Base-by-base conservation (phyloP, 2,329 filamentous ascomycete species). In the Dactylellina cionopaga region DNA sequence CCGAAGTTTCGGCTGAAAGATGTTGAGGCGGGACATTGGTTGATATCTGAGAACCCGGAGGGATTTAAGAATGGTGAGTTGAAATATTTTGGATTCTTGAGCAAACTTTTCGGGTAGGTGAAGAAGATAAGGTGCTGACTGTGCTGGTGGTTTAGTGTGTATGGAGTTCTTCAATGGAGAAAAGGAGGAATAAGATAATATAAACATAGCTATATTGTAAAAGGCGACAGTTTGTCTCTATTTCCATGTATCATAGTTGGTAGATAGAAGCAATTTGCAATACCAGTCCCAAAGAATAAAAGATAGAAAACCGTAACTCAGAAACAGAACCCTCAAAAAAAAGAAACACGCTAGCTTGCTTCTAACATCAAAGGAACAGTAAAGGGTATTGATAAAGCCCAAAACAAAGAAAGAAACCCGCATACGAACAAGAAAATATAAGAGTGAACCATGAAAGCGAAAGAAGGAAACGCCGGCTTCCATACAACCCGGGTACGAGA, bases 31-130 rank as follows among this genome's bases (percentile, higher is more conserved):
- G 92, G 92, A 0, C 92, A 96, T 80, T 96, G 92, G 92, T 83
- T 96, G 3, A 92, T 94, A 74, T 92, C 90, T n/a, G 92, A 96
- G 83, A 89, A 92, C 76, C 92, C 92, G 0, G 88, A 92, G 78
- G 88, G 84, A 7, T 96, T 96, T 75, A 87, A 89, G 78, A 82
- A 86, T 84, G 89, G 91, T 92, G 79, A 79, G 85, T 79, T 46
- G n/a, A 19, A 41, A 22, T 35, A 13, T 3, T n/a, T 22, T 22
- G 10, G 3, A 3, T 31, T 44, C 4, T 31, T 39, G 15, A 10
- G 19, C 13, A n/a, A n/a, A n/a, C n/a, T 13, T 15, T 22, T 27
- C 5, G 37, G 17, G 44, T 7, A 7, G 9, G 33, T 51, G 15
- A 43, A 13, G 24, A 5, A 10, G 10, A 56, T 39, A 3, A 3